phyloP scores from a whole-genome alignment of 2,329 filamentous ascomycete species.

The Stemphylium vesicarium region DNA sequence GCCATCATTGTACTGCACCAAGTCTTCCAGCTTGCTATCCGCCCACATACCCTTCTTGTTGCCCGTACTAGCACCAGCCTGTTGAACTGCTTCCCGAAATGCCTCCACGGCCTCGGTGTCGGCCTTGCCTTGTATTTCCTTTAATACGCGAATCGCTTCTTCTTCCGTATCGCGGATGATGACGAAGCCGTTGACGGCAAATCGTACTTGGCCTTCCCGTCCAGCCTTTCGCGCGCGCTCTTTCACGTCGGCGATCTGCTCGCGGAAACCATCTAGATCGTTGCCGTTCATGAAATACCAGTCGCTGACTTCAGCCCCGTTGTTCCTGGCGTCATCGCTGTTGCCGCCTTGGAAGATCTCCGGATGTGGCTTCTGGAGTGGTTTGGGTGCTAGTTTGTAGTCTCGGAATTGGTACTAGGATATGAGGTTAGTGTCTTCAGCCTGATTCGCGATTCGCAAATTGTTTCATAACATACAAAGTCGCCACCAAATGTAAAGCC shows the following conservation, averaged over 20 bases:
- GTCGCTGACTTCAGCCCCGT: slow-evolving; percentile 56
- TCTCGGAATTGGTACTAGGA: slow-evolving; percentile 57
- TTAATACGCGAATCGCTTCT: slow-evolving; percentile 57
- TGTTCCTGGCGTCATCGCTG: slow-evolving; percentile 58
- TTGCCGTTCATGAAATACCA: slow-evolving; percentile 66
- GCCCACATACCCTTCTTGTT: slow-evolving; percentile 63
- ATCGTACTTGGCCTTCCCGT: slow-evolving; percentile 55
- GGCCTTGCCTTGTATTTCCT: slow-evolving; percentile 62
- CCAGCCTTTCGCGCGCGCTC: slow-evolving; percentile 54
- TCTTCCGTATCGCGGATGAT: slow-evolving; percentile 59
- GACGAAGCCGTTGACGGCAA: slow-evolving; percentile 59
- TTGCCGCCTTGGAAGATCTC: slow-evolving; percentile 63
- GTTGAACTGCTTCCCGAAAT: slow-evolving; percentile 58
- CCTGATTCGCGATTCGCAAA: too few relatives aligned
- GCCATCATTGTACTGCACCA: slow-evolving; percentile 63
- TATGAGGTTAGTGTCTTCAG: too few relatives aligned
- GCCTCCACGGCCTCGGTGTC: slow-evolving; percentile 58
- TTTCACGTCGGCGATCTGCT: slow-evolving; percentile 59
- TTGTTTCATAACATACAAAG: slow-evolving; percentile 37
- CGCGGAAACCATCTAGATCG: slow-evolving; percentile 59
- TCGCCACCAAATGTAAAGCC: slow-evolving; percentile 59
- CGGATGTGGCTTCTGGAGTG: slow-evolving; percentile 57
- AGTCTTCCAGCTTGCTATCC: slow-evolving; percentile 58
- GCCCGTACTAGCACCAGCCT: slow-evolving; percentile 56
- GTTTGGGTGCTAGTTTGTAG: slow-evolving; percentile 59